phyloP scores from a whole-genome alignment of 2,329 filamentous ascomycete species.

The Pseudogymnoascus sp. region DNA sequence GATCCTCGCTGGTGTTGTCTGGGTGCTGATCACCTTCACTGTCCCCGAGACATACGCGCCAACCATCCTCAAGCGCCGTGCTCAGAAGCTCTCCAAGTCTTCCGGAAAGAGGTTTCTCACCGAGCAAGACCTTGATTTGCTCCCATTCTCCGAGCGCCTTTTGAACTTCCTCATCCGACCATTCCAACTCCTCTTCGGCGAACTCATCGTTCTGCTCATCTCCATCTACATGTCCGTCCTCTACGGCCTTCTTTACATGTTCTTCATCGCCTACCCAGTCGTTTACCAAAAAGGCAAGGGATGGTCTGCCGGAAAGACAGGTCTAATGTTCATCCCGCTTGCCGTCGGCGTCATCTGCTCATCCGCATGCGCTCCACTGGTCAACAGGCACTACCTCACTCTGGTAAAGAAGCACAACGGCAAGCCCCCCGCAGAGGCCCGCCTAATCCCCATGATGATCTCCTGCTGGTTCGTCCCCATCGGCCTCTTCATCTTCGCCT shows the following conservation, averaged over 20 bases:
- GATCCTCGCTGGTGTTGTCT: constrained; percentile 62
- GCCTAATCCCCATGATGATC: constrained; percentile 75
- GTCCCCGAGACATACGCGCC: constrained; percentile 85
- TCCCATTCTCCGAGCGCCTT: constrained; percentile 60
- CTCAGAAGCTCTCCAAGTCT: constrained; percentile 60
- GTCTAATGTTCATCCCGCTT: constrained; percentile 80
- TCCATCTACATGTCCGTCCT: constrained; percentile 79
- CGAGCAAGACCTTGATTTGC: constrained; percentile 68
- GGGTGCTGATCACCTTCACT: constrained; percentile 74
- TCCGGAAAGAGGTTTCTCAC: constrained; percentile 63
- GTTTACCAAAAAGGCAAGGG: constrained; percentile 70
- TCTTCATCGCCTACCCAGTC: constrained; percentile 40
- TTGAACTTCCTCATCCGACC: constrained; percentile 70
- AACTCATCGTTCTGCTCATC: constrained; percentile 79
- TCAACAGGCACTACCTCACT: constrained; percentile 74
- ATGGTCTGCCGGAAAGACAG: constrained; percentile 63
- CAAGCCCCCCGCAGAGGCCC: constrained; percentile 65
- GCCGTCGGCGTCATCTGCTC: constrained; percentile 65
- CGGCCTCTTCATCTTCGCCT: constrained; percentile 59
- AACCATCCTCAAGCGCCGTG: constrained; percentile 61
- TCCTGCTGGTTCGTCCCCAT: constrained; percentile 65
- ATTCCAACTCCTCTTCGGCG: constrained; percentile 75
- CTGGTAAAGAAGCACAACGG: constrained; percentile 55
- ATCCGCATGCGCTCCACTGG: constrained; percentile 57
- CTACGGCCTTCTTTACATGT: constrained; percentile 47